phyloP scores from a whole-genome alignment of 1,284 basidiomycete species.

The Ustilago curta region DNA sequence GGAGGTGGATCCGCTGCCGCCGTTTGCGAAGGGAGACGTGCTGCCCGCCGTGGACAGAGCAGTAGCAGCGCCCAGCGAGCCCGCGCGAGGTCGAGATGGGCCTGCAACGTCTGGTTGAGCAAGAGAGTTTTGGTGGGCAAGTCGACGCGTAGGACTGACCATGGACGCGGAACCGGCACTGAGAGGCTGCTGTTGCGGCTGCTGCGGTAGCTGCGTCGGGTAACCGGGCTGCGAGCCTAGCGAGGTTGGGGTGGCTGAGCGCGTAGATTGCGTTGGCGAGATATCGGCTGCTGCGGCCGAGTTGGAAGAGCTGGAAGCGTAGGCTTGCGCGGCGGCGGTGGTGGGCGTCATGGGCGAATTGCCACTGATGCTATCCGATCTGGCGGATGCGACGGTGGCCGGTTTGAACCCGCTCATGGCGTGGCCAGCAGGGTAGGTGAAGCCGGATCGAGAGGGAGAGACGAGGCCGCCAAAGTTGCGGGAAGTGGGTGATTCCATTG shows the following conservation, averaged over 20 bases:
- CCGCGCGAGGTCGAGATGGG: slow-evolving; percentile 30
- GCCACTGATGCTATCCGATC: slow-evolving; percentile 26
- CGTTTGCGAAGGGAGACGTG: slow-evolving; percentile 18
- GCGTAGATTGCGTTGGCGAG: slow-evolving; percentile 44
- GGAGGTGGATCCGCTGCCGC: not conserved
- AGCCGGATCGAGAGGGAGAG: slow-evolving; percentile 43
- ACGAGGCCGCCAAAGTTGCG: slow-evolving; percentile 44
- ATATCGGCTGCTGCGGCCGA: slow-evolving; percentile 22
- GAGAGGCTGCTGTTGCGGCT: slow-evolving; percentile 21
- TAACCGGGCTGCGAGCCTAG: slow-evolving; percentile 34
- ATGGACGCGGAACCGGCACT: slow-evolving; percentile 26
- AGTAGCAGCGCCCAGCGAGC: slow-evolving; percentile 19
- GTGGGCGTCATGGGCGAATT: slow-evolving; percentile 43
- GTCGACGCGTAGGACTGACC: slow-evolving; percentile 45
- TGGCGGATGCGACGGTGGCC: slow-evolving; percentile 17
- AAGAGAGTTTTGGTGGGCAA: slow-evolving; percentile 41
- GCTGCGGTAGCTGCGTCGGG: slow-evolving; percentile 15
- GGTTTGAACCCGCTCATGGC: slow-evolving; percentile 51
- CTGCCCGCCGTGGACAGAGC: slow-evolving; percentile 9
- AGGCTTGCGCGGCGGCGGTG: slow-evolving; percentile 19
- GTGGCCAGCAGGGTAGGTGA: slow-evolving; percentile 33
- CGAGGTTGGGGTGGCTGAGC: slow-evolving; percentile 34
- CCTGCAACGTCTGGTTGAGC: slow-evolving; percentile 27
- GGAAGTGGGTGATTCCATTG: slow-evolving; percentile 44
- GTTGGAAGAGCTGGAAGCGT: slow-evolving; percentile 16